These are phyloP conservation scores for Arthrobotrys iridis DNA, from an alignment of 2,329 filamentous ascomycete species.

Conservation along the genomic window DNA sequence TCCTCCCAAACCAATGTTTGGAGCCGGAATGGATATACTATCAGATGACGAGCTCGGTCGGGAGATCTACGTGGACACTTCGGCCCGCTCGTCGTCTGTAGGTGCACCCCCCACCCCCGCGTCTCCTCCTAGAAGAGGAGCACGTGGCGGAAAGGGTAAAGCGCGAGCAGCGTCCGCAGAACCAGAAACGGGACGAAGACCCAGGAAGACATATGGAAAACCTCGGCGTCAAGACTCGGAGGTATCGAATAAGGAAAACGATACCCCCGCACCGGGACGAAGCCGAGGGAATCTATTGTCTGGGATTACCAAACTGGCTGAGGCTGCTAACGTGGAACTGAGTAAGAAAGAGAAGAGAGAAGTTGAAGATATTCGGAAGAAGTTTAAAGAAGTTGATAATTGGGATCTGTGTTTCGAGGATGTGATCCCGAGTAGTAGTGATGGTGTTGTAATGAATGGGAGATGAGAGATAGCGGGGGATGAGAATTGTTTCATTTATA, in stretches of 20 bases:
- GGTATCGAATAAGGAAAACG: slow-evolving; percentile 54
- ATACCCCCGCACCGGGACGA: slow-evolving; percentile 26
- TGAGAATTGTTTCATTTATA: not conserved
- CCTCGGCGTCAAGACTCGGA: slow-evolving; percentile 44
- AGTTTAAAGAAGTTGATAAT: slow-evolving; percentile 46
- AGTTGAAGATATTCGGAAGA: slow-evolving; percentile 48
- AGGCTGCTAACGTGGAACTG: slow-evolving; percentile 14
- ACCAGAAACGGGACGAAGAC: slow-evolving; percentile 9
- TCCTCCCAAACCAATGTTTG: slow-evolving; percentile 31
- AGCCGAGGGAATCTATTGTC: slow-evolving; percentile 14
- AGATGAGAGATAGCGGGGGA: slow-evolving; percentile 3
- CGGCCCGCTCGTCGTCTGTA: slow-evolving; percentile 44
- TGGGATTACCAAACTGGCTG: slow-evolving; percentile 13
- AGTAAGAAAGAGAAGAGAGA: slow-evolving; percentile 57
- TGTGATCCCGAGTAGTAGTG: slow-evolving; percentile 54
- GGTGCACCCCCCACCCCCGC: slow-evolving; percentile 41
- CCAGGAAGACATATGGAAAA: slow-evolving; percentile 37
- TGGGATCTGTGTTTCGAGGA: slow-evolving; percentile 57
- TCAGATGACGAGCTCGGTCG: slow-evolving; percentile 46
- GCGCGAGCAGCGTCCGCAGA: slow-evolving; percentile 30
- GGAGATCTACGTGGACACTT: slow-evolving; percentile 48
- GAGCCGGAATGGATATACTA: slow-evolving; percentile 46
- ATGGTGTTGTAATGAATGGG: slow-evolving; percentile 32
- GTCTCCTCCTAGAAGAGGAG: slow-evolving; percentile 23
- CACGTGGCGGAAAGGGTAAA: slow-evolving; percentile 29